These are phyloP conservation scores for Lodderomyces beijingensis DNA, from an alignment of 1,139 yeast genomes.

Conservation along the genomic window DNA sequence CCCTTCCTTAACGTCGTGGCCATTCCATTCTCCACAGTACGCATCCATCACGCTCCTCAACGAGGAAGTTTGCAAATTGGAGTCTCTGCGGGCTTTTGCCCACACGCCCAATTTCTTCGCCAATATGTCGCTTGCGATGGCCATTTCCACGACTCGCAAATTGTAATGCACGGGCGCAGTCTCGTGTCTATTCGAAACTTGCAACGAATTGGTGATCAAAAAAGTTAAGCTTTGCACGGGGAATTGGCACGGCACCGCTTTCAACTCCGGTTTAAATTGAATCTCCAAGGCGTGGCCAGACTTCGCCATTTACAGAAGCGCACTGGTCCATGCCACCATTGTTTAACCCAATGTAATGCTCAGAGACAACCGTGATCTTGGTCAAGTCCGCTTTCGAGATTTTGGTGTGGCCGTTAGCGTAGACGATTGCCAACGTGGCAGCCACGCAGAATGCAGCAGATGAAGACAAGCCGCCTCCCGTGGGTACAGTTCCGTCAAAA, in stretches of 20 bases:
- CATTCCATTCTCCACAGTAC: conserved; percentile 37
- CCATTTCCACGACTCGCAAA: conserved; percentile 66
- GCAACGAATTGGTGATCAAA: conserved; percentile 61
- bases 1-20: conserved; percentile 42
- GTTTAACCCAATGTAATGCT: conserved; percentile 70
- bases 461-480: conserved; percentile 70
- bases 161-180: conserved; percentile 70
- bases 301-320: conserved; percentile 67
- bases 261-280: conserved; percentile 56
- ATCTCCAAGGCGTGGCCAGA: conserved; percentile 56
- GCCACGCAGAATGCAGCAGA: conserved; percentile 73
- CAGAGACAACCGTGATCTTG: conserved; percentile 61
- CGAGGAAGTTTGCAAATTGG: conserved; percentile 49
- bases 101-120: conserved; percentile 38
- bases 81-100: conserved; percentile 34
- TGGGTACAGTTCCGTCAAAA: conserved; percentile 65
- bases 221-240: conserved; percentile 51
- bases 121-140: conserved; percentile 56
- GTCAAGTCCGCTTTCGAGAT: conserved; percentile 54
- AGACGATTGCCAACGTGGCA: conserved; percentile 55
- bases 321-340: conserved; percentile 81
- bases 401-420: conserved; percentile 45
- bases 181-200: conserved; percentile 60
- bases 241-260: conserved; percentile 53
- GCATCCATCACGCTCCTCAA: conserved; percentile 61